Base-by-base conservation (phyloP, 495 filamentous ascomycete species). In the Astrothelium macrocarpum region DNA sequence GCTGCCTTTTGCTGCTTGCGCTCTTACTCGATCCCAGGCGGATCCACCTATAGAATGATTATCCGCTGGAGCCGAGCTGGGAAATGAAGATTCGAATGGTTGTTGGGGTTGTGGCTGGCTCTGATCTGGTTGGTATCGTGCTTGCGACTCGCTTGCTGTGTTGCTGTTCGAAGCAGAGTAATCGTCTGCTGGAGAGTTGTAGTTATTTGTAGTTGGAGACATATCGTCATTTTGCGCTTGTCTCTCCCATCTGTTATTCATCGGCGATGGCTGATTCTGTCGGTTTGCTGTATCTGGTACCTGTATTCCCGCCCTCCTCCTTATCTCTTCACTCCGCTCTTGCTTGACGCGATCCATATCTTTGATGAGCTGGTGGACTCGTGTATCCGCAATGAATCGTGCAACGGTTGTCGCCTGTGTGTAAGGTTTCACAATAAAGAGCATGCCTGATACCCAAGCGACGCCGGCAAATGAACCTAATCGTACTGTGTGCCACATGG, bases 341-440 rank as follows among this genome's bases (percentile, higher is more conserved):
- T 10, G 26, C 49, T 5, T 56, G 49, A 20, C 7, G 7, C 25
- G 49, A 28, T 16, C 14, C 5, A 56, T 56, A 16, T 39, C 68
- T 39, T 70, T 53, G 16, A 46, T 69, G 34, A 71, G 65, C 1
- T 71, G 61, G 45, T 64, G 69, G 45, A 74, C 36, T 28, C 72
- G 14, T 62, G 68, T 66, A 67, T 74, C 72, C 56, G 56, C 28
- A 53, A 23, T 25, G n/a, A 61, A 32, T 1, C 59, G 58, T 18
- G 65, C 63, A 12, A 53, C n/a, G 11, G 53, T 58, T 7, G 59
- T 45, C 16, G 60, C 62, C 2, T 63, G 0, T 7, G 58, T 66
- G 46, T 71, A 71, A 18, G 43, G 62, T 2, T 53, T 59, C 28
- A 64, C 63, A 59, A 71, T 63, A 14, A 73, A 45, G 23, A 56